A percentile compares a stretch with the other conserved stretches of the same genome.
Conservation (phyloP, 2,329 filamentous ascomycete genomes). For the Chaetomiaceae sp. region DNA sequence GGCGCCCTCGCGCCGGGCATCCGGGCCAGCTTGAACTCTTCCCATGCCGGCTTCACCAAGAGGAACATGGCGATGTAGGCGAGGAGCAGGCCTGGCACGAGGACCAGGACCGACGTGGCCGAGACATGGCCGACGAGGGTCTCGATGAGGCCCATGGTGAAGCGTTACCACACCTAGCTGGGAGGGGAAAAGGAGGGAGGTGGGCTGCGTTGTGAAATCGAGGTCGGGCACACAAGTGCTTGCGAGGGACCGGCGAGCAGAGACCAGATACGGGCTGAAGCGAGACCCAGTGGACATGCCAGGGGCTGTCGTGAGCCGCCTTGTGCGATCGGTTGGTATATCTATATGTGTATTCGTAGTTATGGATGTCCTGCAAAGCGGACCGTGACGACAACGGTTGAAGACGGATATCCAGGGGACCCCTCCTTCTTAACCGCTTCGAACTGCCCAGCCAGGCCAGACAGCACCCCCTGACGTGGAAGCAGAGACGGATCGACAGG, state of each 20-base stretch:
- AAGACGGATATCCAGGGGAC: background rate
- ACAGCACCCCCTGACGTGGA: no score
- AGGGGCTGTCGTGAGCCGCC: no score
- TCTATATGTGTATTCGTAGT: background rate
- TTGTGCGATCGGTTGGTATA: background rate
- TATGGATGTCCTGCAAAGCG: no score
- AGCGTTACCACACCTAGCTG: no score
- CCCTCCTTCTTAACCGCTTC: background rate
- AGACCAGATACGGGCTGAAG: no score
- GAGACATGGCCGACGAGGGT: constrained; percentile 42
- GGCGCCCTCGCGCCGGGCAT: constrained; percentile 43
- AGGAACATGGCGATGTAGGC: constrained; percentile 38
- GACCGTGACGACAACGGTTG: background rate
- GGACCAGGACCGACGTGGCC: constrained; percentile 35
- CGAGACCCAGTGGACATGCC: no score
- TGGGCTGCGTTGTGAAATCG: no score
- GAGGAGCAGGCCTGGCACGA: constrained; percentile 31
- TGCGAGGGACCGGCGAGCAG: no score
- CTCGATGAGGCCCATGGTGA: constrained; percentile 49
- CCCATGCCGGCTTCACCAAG: constrained; percentile 34
- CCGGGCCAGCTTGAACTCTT: constrained; percentile 40
- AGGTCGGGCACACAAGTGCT: no score
- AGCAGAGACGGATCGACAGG: no score
- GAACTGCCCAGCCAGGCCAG: background rate
- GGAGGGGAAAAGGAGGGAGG: background rate